phyloP scores from a whole-genome alignment of 2,329 filamentous ascomycete species.

The Colletotrichum sp. region DNA sequence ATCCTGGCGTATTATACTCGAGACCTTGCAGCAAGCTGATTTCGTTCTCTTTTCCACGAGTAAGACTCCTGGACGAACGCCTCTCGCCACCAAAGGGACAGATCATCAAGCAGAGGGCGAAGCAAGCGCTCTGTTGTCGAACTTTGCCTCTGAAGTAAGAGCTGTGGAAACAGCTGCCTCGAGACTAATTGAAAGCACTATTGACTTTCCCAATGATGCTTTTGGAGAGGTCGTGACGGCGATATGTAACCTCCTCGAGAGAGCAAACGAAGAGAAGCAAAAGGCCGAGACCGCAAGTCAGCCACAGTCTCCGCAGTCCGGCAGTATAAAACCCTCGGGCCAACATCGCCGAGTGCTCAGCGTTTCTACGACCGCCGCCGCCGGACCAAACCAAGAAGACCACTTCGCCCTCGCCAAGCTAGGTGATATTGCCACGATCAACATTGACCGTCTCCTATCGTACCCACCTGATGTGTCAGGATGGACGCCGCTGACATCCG shows the following conservation, averaged over 20 bases:
- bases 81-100: conserved; percentile 48
- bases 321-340: conserved; percentile 35
- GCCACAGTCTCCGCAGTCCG: conserved; percentile 39
- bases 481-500: conserved; percentile 71
- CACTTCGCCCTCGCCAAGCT: conserved; percentile 75
- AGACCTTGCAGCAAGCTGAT: conserved; percentile 92
- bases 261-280: conserved; percentile 28
- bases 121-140: conserved; percentile 57
- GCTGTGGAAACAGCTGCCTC: conserved; percentile 89
- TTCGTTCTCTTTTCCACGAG: conserved; percentile 76
- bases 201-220: conserved; percentile 83
- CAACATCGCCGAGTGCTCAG: conserved; percentile 53
- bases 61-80: conserved; percentile 57
- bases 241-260: conserved; percentile 72
- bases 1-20: conserved; percentile 90
- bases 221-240: conserved; percentile 81
- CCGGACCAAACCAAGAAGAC: conserved; percentile 64
- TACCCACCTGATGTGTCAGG: conserved; percentile 72
- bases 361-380: conserved; percentile 46
- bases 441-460: conserved; percentile 74
- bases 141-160: conserved; percentile 80
- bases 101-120: conserved; percentile 59
- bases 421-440: conserved; percentile 74
- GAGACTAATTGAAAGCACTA: conserved; percentile 87
- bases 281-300: conserved; percentile 33